Conservation (phyloP, 208 protist species). For the Trypanosoma conorhini region DNA sequence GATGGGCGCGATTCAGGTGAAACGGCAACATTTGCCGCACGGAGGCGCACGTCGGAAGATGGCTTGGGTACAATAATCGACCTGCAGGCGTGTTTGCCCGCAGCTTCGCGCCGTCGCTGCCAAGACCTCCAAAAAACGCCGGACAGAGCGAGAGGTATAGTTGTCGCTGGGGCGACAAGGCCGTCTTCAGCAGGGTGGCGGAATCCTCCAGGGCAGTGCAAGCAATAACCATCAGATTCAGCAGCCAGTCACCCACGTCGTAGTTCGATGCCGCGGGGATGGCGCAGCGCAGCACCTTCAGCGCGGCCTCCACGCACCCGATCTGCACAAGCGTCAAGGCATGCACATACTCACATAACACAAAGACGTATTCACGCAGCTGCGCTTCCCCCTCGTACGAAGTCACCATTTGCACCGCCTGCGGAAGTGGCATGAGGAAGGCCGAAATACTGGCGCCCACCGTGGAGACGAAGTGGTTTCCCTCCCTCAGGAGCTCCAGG, state of each 20-base stretch:
- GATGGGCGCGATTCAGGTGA: conserved; percentile 63
- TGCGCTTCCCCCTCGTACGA: conserved; percentile 14
- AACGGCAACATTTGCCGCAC: conserved; percentile 65
- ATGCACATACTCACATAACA: conserved; percentile 66
- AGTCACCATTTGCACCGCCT: conserved; percentile 39
- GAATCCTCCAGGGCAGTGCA: conserved; percentile 74
- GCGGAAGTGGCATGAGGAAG: conserved; percentile 56
- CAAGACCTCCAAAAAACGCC: conserved; percentile 75
- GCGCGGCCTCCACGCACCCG: conserved; percentile 48
- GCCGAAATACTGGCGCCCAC: conserved; percentile 50
- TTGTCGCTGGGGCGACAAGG: conserved; percentile 51
- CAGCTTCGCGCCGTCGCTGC: not conserved
- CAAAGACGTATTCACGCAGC: conserved; percentile 36
- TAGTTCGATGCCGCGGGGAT: conserved; percentile 18
- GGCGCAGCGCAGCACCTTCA: conserved; percentile 36
- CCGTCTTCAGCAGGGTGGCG: conserved; percentile 36
- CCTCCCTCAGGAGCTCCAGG: conserved; percentile 33
- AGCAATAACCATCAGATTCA: conserved; percentile 40
- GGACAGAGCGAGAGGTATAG: conserved; percentile 65
- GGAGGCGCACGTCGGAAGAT: conserved; percentile 46
- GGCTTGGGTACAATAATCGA: conserved; percentile 49
- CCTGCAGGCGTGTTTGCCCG: conserved; percentile 19
- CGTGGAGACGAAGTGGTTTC: conserved; percentile 28
- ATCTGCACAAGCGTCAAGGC: conserved; percentile 71
- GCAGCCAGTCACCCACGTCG: conserved; percentile 38